Percentiles rank a stretch among this genome's conserved stretches.
Conservation (phyloP, 176 grass and related monocot genomes). For the Ensete glaucum region DNA sequence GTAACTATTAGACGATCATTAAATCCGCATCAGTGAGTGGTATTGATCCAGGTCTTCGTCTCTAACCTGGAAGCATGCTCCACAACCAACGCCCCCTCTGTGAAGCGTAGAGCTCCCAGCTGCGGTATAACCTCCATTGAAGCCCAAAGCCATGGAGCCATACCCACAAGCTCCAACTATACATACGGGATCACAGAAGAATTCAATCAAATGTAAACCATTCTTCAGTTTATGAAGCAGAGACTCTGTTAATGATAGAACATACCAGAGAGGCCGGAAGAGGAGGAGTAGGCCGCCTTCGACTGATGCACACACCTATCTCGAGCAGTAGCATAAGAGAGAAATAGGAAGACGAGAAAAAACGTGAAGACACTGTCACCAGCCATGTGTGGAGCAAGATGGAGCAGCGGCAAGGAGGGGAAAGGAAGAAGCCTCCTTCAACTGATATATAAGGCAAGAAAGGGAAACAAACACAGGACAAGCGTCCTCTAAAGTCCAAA, state of each 20-base stretch:
- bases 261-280: constrained; percentile 45
- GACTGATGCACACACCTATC: constrained; percentile 67
- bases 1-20: neutral
- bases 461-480: neutral
- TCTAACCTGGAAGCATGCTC: constrained; percentile 72
- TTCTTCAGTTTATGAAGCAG: neutral
- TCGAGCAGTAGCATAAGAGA: constrained; percentile 40
- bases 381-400: neutral
- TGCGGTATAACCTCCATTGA: constrained; percentile 42
- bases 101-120: constrained; percentile 39
- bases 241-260: neutral
- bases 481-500: too few species aligned
- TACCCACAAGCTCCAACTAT: constrained; percentile 84
- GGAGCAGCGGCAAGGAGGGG: neutral
- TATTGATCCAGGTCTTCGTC: neutral
- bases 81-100: constrained; percentile 68
- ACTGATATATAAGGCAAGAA: neutral
- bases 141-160: constrained; percentile 42
- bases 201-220: neutral
- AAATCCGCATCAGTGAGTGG: neutral
- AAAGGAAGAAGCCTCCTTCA: neutral
- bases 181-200: neutral
- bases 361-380: neutral
- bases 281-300: constrained; percentile 38
- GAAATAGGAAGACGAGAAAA: constrained; percentile 20